Percentiles rank a stretch among this genome's conserved stretches.
Evolutionary conservation across 495 filamentous ascomycete species (phyloP).

Genomic region (Talaromyces borbonicus): DNA sequence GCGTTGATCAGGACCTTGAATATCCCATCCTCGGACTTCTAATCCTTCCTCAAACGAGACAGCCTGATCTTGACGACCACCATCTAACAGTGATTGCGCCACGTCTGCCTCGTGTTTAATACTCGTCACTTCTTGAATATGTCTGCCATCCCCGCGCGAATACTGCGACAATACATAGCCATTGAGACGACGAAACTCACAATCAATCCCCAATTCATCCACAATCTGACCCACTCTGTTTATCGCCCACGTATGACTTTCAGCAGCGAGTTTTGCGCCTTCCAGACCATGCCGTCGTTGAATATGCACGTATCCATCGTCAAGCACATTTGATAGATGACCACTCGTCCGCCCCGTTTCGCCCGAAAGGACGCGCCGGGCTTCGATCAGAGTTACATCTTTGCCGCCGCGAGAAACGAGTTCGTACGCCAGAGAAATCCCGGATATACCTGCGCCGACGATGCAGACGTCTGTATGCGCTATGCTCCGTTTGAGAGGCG

Average conservation of each 20-base stretch:
- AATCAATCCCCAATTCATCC: conserved; percentile 39
- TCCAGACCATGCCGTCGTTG: conserved; percentile 39
- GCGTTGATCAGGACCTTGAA: conserved; percentile 36
- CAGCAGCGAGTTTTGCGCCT: conserved; percentile 39
- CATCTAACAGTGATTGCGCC: neutral
- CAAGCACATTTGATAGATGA: conserved; percentile 43
- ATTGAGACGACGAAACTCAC: conserved; percentile 42
- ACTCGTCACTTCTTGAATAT: conserved; percentile 16
- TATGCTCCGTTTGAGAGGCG: conserved; percentile 22
- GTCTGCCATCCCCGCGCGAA: conserved; percentile 21
- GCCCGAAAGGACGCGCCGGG: conserved; percentile 41
- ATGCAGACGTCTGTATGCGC: conserved; percentile 35
- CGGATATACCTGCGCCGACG: conserved; percentile 47
- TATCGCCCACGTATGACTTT: conserved; percentile 45
- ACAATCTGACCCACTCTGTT: conserved; percentile 39
- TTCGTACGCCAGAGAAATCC: conserved; percentile 45
- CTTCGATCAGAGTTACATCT: conserved; percentile 41
- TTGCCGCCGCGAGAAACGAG: conserved; percentile 36
- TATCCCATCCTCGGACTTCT: neutral
- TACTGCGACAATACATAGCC: conserved; percentile 36
- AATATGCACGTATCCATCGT: conserved; percentile 41
- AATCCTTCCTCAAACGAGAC: neutral
- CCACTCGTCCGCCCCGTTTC: conserved; percentile 46
- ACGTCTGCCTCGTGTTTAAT: neutral
- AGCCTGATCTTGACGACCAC: no score